phyloP scores from a whole-genome alignment of 2,329 filamentous ascomycete genomes.

The Canariomyces notabilis region DNA sequence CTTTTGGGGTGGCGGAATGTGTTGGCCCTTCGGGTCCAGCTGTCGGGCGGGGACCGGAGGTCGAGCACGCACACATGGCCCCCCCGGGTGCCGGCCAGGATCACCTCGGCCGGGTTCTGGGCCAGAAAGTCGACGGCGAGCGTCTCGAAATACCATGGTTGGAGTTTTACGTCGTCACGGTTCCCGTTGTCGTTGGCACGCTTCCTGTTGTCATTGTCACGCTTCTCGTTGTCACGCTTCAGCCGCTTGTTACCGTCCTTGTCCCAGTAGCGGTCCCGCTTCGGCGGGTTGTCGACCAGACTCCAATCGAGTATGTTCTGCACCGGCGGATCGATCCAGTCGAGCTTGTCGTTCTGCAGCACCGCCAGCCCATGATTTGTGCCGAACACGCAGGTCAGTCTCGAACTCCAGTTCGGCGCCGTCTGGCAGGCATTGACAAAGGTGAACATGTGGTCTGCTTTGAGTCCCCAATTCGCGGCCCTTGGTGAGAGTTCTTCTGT shows the following conservation, averaged over 20 bases:
- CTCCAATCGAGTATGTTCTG: too few species aligned
- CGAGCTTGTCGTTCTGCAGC: slow-evolving; percentile 30
- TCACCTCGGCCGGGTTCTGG: slow-evolving; percentile 36
- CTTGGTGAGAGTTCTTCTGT: too few species aligned
- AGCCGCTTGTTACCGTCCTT: background rate
- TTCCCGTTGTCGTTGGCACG: too few species aligned
- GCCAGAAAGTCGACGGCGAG: slow-evolving; percentile 46
- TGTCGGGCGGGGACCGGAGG: slow-evolving; percentile 32
- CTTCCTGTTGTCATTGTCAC: too few species aligned
- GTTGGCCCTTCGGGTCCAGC: slow-evolving; percentile 17
- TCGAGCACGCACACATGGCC: slow-evolving; percentile 43
- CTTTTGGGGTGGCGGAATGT: slow-evolving; percentile 31
- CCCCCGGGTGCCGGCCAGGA: slow-evolving; percentile 49
- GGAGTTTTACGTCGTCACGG: slow-evolving; percentile 15
- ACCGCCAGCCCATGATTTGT: slow-evolving; percentile 44
- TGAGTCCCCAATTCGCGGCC: too few species aligned
- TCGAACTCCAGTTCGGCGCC: slow-evolving; percentile 34
- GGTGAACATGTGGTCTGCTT: background rate
- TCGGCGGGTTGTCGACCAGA: slow-evolving; percentile 1
- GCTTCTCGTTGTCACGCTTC: too few species aligned
- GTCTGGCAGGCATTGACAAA: slow-evolving; percentile 38
- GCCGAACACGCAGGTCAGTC: slow-evolving; percentile 43
- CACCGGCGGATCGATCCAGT: slow-evolving; percentile 30
- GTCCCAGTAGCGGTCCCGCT: background rate
- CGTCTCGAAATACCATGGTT: slow-evolving; percentile 33